These are phyloP conservation scores for Rubia occidens DNA, from an alignment of 305 asterid genomes.

Conservation along the genomic window DNA sequence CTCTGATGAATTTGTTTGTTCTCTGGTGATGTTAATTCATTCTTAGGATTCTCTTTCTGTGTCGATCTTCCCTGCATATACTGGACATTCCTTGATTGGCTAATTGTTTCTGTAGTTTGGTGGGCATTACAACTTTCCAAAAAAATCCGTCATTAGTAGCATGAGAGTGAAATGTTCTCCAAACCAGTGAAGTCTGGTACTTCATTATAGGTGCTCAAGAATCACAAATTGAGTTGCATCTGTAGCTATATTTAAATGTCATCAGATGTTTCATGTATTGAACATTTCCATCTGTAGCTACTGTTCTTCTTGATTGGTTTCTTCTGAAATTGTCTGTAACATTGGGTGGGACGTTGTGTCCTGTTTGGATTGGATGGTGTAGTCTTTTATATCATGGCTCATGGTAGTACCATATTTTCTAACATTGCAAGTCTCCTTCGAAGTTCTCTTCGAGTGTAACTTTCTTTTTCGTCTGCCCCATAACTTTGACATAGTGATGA, in stretches of 20 bases:
- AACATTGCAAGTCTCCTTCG: not conserved
- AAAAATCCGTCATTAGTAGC: not conserved
- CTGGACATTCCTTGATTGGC: not conserved
- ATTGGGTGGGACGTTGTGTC: not conserved
- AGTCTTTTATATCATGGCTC: not conserved
- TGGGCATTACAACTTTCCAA: not conserved
- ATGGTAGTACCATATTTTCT: not conserved
- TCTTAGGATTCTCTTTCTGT: not conserved
- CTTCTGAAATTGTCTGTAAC: not conserved
- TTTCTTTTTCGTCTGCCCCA: not conserved
- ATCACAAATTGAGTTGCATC: not conserved
- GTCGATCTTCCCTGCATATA: not conserved
- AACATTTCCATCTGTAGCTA: not conserved
- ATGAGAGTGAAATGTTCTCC: not conserved
- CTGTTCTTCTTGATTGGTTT: not conserved
- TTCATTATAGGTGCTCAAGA: not conserved
- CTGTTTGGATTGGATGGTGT: not conserved
- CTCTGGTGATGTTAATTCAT: not conserved
- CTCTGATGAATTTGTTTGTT: not conserved
- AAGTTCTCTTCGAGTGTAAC: not conserved
- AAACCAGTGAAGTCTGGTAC: not conserved
- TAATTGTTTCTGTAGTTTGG: not conserved
- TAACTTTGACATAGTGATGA: not conserved
- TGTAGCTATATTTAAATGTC: not conserved
- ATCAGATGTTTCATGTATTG: not conserved